Evolutionary conservation across 129 eudicot species (phyloP), one percentile per base, ranked within the genome.

Genomic region (Silybum marianum): DNA sequence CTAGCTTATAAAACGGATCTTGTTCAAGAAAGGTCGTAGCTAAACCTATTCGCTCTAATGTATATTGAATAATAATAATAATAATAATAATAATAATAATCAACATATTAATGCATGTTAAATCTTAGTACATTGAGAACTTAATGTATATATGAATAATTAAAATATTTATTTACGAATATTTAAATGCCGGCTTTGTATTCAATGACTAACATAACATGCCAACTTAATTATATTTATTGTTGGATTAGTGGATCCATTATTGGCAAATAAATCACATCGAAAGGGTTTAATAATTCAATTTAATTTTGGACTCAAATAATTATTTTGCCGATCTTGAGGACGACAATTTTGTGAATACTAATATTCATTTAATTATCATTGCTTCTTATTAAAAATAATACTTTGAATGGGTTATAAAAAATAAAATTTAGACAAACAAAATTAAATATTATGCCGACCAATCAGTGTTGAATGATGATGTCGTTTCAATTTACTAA

Each of bases 301-400:
- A 18, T 51, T 48, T 13, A 65, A 65, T 25, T 75, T 8, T 51
- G 44, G 69, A 75, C 69, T 18, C 26, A 19, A 54, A 28, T 44
- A 75, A 54, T 75, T 58, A 18, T 18, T 74, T n/a, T 76, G 80
- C 80, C 80, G 80, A 76, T 76, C 72, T 28, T 76, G 80, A 76
- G 72, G 54, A 62, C 80, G 80, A 76, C 80, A 32, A 0, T 76
- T 58, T 76, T 62, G 80, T 76, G 44, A 21, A 62, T 36, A 60
- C 36, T 21, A 9, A 21, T 28, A 6, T 22, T 69, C 5, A 69
- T 28, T 69, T 69, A 13, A 11, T 69, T 18, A 58, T 58, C 6
- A 58, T 58, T 58, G 65, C 23, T n/a, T 58, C 66, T 58, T 58
- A n/a, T 18, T 58, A 58, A 58, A 58, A 38, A 58, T 18, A 58